These are phyloP conservation scores for Salix arbutifolia DNA, from an alignment of 345 rosid genomes.

Conservation along the genomic window DNA sequence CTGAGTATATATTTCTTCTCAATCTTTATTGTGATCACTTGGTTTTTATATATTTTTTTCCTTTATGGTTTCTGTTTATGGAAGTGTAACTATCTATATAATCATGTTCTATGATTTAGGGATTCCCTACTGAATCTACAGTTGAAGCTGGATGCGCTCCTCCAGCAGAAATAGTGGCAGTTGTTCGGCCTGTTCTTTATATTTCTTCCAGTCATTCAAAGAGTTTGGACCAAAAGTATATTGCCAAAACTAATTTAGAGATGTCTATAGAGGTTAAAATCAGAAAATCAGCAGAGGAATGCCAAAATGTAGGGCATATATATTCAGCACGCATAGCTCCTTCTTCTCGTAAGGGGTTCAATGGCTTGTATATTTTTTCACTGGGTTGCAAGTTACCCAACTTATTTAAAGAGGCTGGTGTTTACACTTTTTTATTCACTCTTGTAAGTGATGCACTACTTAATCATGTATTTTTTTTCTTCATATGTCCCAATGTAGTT, in stretches of 20 bases:
- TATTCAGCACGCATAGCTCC: conserved; percentile 32
- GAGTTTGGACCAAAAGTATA: conserved; percentile 50
- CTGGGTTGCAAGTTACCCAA: conserved; percentile 29
- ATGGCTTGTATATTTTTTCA: conserved; percentile 59
- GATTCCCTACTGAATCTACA: conserved; percentile 32
- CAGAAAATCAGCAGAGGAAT: conserved; percentile 11
- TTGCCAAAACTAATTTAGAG: conserved; percentile 35
- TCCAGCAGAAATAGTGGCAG: conserved; percentile 60
- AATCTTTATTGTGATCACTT: neutral
- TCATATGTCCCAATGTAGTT: neutral
- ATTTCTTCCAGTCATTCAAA: conserved; percentile 29
- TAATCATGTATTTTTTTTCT: neutral
- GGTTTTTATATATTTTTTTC: neutral
- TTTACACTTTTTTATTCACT: conserved; percentile 50
- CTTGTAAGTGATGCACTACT: conserved; percentile 35
- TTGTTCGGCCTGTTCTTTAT: conserved; percentile 54
- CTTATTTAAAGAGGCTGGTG: conserved; percentile 48
- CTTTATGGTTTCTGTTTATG: neutral
- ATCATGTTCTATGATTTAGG: conserved; percentile 40
- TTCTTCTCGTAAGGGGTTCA: conserved; percentile 37
- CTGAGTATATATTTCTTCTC: neutral
- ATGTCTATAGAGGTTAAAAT: conserved; percentile 50
- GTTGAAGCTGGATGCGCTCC: conserved; percentile 47
- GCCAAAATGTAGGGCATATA: conserved; percentile 17
- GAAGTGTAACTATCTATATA: neutral